Evolutionary conservation across 140 eudicot species (phyloP), one percentile per base, ranked within the genome.

Genomic region (Flaveria floridana): DNA sequence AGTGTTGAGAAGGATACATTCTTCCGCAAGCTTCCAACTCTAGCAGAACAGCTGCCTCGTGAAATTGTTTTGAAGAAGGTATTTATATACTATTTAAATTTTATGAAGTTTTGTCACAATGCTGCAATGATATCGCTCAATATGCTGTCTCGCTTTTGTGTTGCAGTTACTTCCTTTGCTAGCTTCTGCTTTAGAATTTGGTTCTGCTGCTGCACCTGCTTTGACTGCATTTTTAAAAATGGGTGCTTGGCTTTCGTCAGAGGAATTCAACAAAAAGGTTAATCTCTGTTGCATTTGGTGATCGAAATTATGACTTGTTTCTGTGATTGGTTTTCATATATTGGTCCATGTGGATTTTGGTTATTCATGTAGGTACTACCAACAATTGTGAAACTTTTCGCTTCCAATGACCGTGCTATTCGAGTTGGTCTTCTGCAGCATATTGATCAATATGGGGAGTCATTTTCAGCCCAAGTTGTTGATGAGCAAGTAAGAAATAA

Each of bases 161-260:
- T 71, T 53, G 70, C 85, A 93, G 97, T 81, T 93, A 59, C 91
- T 93, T 88, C 99, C 99, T 79, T 71, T 90, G 76, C 83, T 94
- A 76, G 97, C 95, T 80, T 88, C 97, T 56, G 85, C 99, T 52
- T 83, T 94, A 61, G 99, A 90, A 84, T 94, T 85, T 81, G 99
- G 99, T 71, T 88, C 99, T 65, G 97, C 97, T 81, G 81, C 95
- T 67, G 99, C 99, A 46, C 99, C 96, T 80, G 99, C 99, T 72
- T 85, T 94, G 84, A 82, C 96, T 23, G 99, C 99, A 76, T 82
- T 90, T 73, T 73, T 94, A 65, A 94, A 94, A 84, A 68, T 94
- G 89, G 99, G 99, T 67, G 86, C 95, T 53, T 90, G 97, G 96
- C 97, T 94, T 78, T 82, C 99, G 41, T 13, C 90, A 51, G 99